A percentile compares a stretch with the other conserved stretches of the same genome.
Evolutionary conservation across 2,329 filamentous ascomycete genomes (phyloP).

Genomic region (Teratosphaeria destructans): DNA sequence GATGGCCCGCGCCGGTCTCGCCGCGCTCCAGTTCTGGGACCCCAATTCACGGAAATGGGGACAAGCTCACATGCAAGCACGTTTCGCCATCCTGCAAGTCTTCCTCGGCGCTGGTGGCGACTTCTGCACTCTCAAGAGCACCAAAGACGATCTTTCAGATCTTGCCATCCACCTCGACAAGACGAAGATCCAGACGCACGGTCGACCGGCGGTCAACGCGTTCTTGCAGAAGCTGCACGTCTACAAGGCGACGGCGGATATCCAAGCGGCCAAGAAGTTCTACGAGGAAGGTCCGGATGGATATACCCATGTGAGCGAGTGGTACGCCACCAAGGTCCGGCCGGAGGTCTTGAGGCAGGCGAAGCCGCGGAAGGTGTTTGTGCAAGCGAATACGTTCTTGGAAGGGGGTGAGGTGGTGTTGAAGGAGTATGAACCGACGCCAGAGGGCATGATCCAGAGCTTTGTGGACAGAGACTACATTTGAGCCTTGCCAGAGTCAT

Average conservation of each 20-base stretch:
- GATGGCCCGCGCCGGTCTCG: conserved; percentile 89
- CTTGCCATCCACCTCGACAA: conserved; percentile 75
- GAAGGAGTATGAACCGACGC: conserved; percentile 75
- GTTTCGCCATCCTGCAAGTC: conserved; percentile 75
- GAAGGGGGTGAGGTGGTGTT: conserved; percentile 57
- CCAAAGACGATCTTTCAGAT: conserved; percentile 59
- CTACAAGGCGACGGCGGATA: conserved; percentile 83
- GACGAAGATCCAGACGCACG: conserved; percentile 73
- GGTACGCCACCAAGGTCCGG: conserved; percentile 72
- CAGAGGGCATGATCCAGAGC: conserved; percentile 74
- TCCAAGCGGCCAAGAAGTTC: conserved; percentile 63
- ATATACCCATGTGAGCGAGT: conserved; percentile 76
- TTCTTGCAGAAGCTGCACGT: conserved; percentile 88
- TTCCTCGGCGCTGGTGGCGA: conserved; percentile 78
- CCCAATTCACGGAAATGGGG: conserved; percentile 86
- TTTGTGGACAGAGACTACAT: conserved; percentile 36
- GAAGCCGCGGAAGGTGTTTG: conserved; percentile 81
- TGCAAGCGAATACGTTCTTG: conserved; percentile 80
- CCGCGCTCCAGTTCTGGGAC: conserved; percentile 88
- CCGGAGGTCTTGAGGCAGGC: conserved; percentile 66
- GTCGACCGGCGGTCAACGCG: conserved; percentile 70
- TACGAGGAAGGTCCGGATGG: conserved; percentile 52
- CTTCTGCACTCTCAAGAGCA: conserved; percentile 74
- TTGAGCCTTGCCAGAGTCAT: conserved; percentile 4
- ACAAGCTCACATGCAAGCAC: conserved; percentile 49